Conservation (phyloP, 2,329 filamentous ascomycete genomes). For the Curvularia spicifera region DNA sequence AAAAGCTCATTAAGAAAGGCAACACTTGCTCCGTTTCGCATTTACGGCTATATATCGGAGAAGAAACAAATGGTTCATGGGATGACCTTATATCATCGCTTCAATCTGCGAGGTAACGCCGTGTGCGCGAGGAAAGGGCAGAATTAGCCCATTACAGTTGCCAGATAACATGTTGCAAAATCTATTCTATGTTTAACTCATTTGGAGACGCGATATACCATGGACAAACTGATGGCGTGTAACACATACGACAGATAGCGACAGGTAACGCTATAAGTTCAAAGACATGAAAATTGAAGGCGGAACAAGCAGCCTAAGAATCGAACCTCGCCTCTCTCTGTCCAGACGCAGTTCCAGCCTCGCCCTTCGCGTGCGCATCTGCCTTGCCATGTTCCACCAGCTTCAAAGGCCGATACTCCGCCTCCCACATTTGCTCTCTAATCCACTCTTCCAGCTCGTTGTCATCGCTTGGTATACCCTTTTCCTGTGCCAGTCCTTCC, state of each 20-base stretch:
- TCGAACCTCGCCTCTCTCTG: conserved; percentile 29
- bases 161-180: neutral
- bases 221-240: neutral
- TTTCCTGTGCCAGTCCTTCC: conserved; percentile 70
- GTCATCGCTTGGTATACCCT: conserved; percentile 67
- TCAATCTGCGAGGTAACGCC: neutral
- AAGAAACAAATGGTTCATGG: neutral
- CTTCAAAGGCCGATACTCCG: conserved; percentile 69
- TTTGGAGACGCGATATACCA: neutral
- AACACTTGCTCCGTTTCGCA: neutral
- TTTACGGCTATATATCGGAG: neutral
- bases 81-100: neutral
- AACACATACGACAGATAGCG: neutral
- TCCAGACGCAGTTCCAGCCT: conserved; percentile 55
- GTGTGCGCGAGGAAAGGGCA: neutral
- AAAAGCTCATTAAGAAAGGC: neutral
- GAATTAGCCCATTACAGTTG: neutral
- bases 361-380: conserved; percentile 65
- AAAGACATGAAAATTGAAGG: neutral
- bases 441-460: conserved; percentile 73
- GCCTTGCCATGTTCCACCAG: conserved; percentile 61
- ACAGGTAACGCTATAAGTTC: neutral
- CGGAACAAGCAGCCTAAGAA: neutral
- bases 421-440: conserved; percentile 79
- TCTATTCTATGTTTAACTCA: neutral